Base-by-base conservation (phyloP, 2,329 filamentous ascomycete species). In the Scopulariopsis brevicaulis region DNA sequence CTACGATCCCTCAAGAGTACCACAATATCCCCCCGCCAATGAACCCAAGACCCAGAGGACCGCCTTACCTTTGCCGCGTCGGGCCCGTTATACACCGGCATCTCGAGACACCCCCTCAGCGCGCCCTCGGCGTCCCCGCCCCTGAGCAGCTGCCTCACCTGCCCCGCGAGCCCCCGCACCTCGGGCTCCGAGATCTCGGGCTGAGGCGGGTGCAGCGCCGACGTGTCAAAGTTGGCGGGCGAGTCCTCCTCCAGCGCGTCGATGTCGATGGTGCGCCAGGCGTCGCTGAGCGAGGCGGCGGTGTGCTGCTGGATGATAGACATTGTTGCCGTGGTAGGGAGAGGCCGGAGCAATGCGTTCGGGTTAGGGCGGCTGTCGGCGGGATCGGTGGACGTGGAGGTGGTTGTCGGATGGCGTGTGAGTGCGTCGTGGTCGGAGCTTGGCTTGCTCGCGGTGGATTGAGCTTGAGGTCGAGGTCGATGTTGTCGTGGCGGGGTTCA, bases 231-330 rank as follows among this genome's bases (percentile, higher is more conserved):
- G 82, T 96, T 97, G 73, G 84, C 77, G 64, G 89, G 83, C 66
- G 90, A 94, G 73, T 97, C 92, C 60, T 92, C 90, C 71, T 94
- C 89, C 66, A 96, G 82, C 65, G 87, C 86, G 71, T 96, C 92
- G 72, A 96, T 87, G 80, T 96, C 90, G 80, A 96, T 94, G 64
- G 90, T 96, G 72, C 92, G 89, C 83, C 83, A 86, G 68, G 81
- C 80, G 64, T 86, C 83, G 71, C 75, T 75, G 58, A 86, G 77
- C 64, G 82, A 77, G 58, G 80, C 79, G 60, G 75, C 73, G 55
- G 78, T 82, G 72, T 84, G 79, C 69, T 86, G 81, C 69, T 85
- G 83, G 64, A 85, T 85, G 67, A 86, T 84, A 57, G 83, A 86
- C 83, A 86, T 86, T 32, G 28, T 18, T 50, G 46, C 20, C 4